Conservation (phyloP, 139 green algal species). For the Micractinium sp. region DNA sequence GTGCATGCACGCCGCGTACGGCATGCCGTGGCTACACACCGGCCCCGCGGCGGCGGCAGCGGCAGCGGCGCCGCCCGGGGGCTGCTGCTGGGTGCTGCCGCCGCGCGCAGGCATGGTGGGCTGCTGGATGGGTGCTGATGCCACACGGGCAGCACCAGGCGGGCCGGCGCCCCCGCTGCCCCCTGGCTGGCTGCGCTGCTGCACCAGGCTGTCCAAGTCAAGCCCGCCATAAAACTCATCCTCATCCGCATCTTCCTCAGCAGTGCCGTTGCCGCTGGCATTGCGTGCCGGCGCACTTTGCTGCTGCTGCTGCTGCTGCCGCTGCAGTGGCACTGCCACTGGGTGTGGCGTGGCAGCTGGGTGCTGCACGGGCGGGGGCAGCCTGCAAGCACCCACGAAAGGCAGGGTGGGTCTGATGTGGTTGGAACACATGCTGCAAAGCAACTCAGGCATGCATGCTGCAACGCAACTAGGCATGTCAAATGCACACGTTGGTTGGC, state of each 20-base stretch:
- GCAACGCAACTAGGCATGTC: no score
- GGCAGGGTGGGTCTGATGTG: not conserved
- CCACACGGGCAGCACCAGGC: not conserved
- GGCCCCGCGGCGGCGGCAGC: not conserved
- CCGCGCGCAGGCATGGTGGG: not conserved
- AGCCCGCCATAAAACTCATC: constrained; percentile 12
- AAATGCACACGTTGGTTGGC: not conserved
- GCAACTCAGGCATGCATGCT: not conserved
- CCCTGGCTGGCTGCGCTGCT: not conserved
- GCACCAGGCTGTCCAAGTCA: constrained; percentile 30
- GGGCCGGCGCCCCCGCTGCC: no score
- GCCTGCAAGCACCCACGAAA: constrained; percentile 9
- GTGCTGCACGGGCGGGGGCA: not conserved
- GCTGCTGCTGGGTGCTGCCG: not conserved
- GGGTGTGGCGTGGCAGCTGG: not conserved
- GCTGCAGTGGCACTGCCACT: not conserved
- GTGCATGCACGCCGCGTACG: constrained; percentile 30
- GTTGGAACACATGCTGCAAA: not conserved
- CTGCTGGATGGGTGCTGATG: not conserved
- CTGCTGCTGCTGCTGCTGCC: constrained; percentile 17
- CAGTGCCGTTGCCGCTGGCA: no score
- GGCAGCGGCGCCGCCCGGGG: not conserved
- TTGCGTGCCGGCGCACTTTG: not conserved
- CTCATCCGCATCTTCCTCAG: constrained; percentile 16
- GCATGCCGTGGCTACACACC: constrained; percentile 4